phyloP scores from a whole-genome alignment of 441 rosid species.

The Manihot esculenta region DNA sequence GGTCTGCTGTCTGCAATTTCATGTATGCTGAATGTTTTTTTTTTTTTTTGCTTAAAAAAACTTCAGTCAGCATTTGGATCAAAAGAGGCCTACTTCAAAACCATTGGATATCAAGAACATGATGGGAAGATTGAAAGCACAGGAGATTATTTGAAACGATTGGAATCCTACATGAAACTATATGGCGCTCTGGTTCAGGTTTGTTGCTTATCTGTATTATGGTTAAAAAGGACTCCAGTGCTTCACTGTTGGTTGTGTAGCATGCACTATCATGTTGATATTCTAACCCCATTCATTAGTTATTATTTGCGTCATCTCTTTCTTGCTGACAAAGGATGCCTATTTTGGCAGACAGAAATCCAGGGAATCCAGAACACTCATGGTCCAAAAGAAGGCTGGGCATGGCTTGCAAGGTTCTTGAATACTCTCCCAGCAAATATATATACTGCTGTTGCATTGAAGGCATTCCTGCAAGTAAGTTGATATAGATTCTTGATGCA shows the following conservation, averaged over 20 bases:
- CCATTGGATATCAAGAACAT: conserved; percentile 47
- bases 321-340: conserved; percentile 19
- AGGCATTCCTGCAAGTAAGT: conserved; percentile 69
- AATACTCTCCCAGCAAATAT: conserved; percentile 65
- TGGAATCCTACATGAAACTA: conserved; percentile 68
- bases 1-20: background rate
- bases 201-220: conserved; percentile 16
- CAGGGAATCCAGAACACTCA: conserved; percentile 50
- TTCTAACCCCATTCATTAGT: background rate
- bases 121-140: conserved; percentile 53
- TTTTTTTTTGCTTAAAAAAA: too few relatives aligned
- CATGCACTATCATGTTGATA: conserved; percentile 1
- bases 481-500: conserved; percentile 6
- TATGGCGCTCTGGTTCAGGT: conserved; percentile 97
- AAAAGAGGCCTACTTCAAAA: conserved; percentile 52
- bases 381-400: conserved; percentile 85
- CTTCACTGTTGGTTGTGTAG: background rate
- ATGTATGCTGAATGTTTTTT: background rate
- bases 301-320: background rate
- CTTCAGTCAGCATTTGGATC: conserved; percentile 69
- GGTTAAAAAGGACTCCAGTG: background rate
- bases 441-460: conserved; percentile 70
- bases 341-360: conserved; percentile 58
- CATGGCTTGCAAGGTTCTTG: conserved; percentile 80
- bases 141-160: conserved; percentile 46